phyloP scores from a whole-genome alignment of 306 rosid species.

The Corylus heterophylla region DNA sequence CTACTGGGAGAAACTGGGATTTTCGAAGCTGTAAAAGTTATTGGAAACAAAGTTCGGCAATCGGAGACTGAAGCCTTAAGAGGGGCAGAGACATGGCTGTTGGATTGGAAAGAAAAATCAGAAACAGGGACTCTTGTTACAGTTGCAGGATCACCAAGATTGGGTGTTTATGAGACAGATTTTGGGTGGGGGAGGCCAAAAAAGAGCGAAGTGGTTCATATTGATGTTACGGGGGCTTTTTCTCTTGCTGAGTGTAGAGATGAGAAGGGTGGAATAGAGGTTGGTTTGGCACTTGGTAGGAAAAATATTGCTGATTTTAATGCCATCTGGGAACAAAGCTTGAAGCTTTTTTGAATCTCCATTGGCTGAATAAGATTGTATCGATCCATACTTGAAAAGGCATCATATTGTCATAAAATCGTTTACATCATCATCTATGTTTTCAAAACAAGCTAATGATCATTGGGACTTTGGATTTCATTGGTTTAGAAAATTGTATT shows the following conservation, averaged over 20 bases:
- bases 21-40: not conserved
- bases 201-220: constrained; percentile 29
- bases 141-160: constrained; percentile 27
- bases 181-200: constrained; percentile 30
- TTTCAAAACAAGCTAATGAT: too few relatives aligned
- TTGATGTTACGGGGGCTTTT: not conserved
- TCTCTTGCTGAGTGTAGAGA: constrained; percentile 28
- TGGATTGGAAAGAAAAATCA: not conserved
- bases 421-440: too few relatives aligned
- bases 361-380: not conserved
- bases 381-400: too few relatives aligned
- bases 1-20: constrained; percentile 30
- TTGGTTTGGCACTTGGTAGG: constrained; percentile 28
- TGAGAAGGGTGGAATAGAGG: constrained; percentile 18
- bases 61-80: constrained; percentile 1
- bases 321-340: constrained; percentile 7
- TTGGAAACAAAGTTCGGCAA: constrained; percentile 11
- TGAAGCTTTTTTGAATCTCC: not conserved
- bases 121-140: not conserved
- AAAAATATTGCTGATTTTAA: constrained; percentile 24
- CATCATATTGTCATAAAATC: too few relatives aligned
- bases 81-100: constrained; percentile 25
- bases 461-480: too few relatives aligned
- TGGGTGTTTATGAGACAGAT: constrained; percentile 23
- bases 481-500: too few relatives aligned